Base-by-base conservation (phyloP, 2,329 filamentous ascomycete species). In the Truncatella angustata region DNA sequence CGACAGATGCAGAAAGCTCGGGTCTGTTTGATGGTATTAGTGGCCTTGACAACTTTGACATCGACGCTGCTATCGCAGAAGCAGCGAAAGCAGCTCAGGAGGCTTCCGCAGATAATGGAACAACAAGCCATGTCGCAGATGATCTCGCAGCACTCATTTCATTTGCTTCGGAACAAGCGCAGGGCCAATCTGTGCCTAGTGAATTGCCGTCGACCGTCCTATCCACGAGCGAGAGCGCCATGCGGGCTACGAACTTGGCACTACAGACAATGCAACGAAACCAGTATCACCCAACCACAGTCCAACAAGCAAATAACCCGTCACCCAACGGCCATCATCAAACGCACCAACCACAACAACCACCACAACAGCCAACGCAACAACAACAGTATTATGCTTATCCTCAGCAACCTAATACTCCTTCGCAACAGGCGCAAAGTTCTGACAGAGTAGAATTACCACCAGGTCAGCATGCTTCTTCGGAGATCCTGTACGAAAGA, bases 401-500 rank as follows among this genome's bases (percentile, higher is more conserved):
- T n/a, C 30, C 28, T 9, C 43, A 46, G 18, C 43, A 46, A 23
- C 24, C 43, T 10, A 46, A 34, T 35, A 16, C n/a, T 10, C 5
- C 7, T 46, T n/a, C 10, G 23, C 50, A 52, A 47, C 50, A 37
- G 37, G 18, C 18, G 12, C 42, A 39, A 9, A 56, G 61, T 7
- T 24, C 24, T 11, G 24, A 21, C 32, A 30, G 37, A 23, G 26
- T 40, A 11, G 37, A 71, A 34, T 61, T 84, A 0, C 81, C 81
- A 3, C 81, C 81, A 0, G 80, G 82, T 45, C 81, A 85, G 55
- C 76, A 74, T 4, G 77, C 74, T 18, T 74, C 81, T 0, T 84
- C 79, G 18, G 72, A 80, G 0, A 72, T 78, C 1, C 66, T 85
- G 1, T 85, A 84, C 52, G 80, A 84, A 54, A 76, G 78, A 49